Base-by-base conservation (phyloP, 345 rosid genomes). In the Moricandia moricandioides region DNA sequence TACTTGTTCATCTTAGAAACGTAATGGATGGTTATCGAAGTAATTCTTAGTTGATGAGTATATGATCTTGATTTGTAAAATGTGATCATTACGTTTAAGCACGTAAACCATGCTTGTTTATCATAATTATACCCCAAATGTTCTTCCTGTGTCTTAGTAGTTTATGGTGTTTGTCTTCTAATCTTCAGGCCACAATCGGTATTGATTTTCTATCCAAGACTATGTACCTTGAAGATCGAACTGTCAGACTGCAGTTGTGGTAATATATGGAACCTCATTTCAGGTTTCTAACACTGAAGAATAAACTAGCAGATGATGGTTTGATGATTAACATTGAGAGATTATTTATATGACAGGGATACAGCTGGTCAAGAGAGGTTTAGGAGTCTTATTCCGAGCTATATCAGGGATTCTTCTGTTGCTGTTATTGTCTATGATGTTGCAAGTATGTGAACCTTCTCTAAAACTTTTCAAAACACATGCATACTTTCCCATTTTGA, bases 301-400 rank as follows among this genome's bases (percentile, higher is more conserved):
- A 8, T 13, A 43, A 26, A 13, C 30, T 43, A 27, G 45, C 51
- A 61, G 68, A 17, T 60, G 27, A 51, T 70, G 8, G 6, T 65
- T 54, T 62, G 73, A 6, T 60, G 0, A 59, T 62, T 61, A 62
- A 69, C 51, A 9, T 29, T 58, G 59, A 62, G 59, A 37, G 13
- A 1, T 17, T 66, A 59, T 59, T 37, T 56, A 13, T 47, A 16
- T 78, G 61, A 18, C 85, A 90, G 96, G 96, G 96, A 90, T 79
- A 88, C 93, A 27, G 96, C 96, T 14, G 96, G 96, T 35, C 93
- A 88, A 79, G 93, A 90, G 83, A 80, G 93, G 69, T 90, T 90
- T 78, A 88, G 96, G 82, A 90, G 96, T 86, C 96, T 90, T 69
- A 90, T 90, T 82, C 96, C 96, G 1, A 90, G 96, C 77, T 90